Percentiles rank a stretch among this genome's conserved stretches.
These are phyloP conservation scores for Oropetium thomaeum DNA, from an alignment of 176 grass and related monocot species.

Conservation along the genomic window DNA sequence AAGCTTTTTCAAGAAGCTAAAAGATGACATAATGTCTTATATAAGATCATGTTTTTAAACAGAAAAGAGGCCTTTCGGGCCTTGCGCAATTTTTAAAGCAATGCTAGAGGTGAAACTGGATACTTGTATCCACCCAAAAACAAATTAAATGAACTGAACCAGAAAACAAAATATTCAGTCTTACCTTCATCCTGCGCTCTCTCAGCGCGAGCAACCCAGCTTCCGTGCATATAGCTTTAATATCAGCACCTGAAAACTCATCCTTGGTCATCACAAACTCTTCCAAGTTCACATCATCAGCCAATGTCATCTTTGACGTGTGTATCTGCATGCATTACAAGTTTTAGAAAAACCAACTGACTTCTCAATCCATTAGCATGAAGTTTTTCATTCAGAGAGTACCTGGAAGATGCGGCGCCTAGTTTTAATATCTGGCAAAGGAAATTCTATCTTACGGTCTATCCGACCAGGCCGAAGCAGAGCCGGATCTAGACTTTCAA, in stretches of 20 bases:
- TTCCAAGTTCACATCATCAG: slow-evolving; percentile 87
- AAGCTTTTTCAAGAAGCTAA: neutral
- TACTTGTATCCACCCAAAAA: neutral
- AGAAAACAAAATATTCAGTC: neutral
- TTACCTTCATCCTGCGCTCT: slow-evolving; percentile 85
- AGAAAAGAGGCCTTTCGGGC: neutral
- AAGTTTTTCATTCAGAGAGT: slow-evolving; percentile 9
- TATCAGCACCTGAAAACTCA: slow-evolving; percentile 81
- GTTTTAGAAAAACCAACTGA: slow-evolving; percentile 1
- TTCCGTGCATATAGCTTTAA: slow-evolving; percentile 88
- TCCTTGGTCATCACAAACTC: slow-evolving; percentile 94
- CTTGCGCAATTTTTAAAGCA: neutral
- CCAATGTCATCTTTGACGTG: slow-evolving; percentile 79
- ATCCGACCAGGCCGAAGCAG: slow-evolving; percentile 82
- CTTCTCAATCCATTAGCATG: neutral
- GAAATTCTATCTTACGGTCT: slow-evolving; percentile 83
- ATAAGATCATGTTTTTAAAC: neutral
- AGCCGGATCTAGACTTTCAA: slow-evolving; percentile 83
- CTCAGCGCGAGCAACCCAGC: slow-evolving; percentile 84
- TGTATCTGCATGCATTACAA: slow-evolving; percentile 61
- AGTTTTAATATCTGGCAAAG: slow-evolving; percentile 85
- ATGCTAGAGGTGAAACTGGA: no score
- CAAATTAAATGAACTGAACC: neutral
- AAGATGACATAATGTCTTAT: neutral
- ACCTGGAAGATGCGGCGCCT: slow-evolving; percentile 82